A percentile compares a stretch with the other conserved stretches of the same genome.
These are phyloP conservation scores for Pseudofabraea citricarpa DNA, from an alignment of 2,329 filamentous ascomycete genomes.

Conservation along the genomic window DNA sequence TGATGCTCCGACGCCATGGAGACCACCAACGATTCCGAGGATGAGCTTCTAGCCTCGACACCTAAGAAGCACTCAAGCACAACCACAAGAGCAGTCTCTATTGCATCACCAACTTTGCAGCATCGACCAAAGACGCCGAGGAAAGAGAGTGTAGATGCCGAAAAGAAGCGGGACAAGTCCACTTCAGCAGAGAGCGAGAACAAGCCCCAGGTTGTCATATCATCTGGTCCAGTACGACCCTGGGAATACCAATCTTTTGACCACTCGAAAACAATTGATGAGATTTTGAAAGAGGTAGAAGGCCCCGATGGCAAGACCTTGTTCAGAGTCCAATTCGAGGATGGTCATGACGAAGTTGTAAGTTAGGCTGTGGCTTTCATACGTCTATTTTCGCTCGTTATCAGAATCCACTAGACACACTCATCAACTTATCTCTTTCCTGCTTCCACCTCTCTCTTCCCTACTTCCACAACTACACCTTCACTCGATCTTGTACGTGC, in stretches of 20 bases:
- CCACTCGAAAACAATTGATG: slow-evolving; percentile 25
- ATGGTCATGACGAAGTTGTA: slow-evolving; percentile 26
- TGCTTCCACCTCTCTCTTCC: too few relatives aligned
- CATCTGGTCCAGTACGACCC: slow-evolving; percentile 15
- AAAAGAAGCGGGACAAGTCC: not conserved
- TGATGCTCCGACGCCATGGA: not conserved
- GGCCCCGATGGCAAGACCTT: slow-evolving; percentile 11
- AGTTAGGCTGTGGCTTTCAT: slow-evolving; percentile 15
- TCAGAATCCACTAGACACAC: too few relatives aligned
- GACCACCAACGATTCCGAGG: not conserved
- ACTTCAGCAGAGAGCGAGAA: not conserved
- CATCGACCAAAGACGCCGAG: too few relatives aligned
- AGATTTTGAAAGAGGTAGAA: slow-evolving; percentile 19
- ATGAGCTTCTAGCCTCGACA: not conserved
- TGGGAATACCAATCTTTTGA: slow-evolving; percentile 24
- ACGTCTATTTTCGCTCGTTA: not conserved
- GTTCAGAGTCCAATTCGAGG: slow-evolving; percentile 27
- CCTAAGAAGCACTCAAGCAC: not conserved
- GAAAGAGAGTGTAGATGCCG: not conserved
- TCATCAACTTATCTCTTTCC: too few relatives aligned
- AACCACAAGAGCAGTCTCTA: not conserved
- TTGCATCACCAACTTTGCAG: too few relatives aligned
- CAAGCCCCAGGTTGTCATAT: not conserved
- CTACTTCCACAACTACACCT: too few relatives aligned
- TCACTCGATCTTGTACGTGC: too few relatives aligned